Evolutionary conservation across 2,329 filamentous ascomycete genomes (phyloP).

Genomic region (Hymenotorrendiella dingleyae): DNA sequence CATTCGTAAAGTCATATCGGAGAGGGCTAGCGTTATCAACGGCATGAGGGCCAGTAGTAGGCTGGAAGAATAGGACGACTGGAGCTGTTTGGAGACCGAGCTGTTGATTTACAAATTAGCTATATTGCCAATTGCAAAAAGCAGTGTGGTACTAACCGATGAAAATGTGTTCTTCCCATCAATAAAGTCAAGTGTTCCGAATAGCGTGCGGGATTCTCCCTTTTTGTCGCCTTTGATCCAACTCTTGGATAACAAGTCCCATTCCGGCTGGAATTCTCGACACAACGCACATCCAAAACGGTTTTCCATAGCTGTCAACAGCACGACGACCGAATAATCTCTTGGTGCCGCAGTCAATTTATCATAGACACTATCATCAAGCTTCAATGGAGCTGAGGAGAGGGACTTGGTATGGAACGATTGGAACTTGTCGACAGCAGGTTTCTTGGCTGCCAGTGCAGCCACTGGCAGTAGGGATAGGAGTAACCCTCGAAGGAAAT

Average conservation of each 20-base stretch:
- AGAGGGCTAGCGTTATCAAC: constrained; percentile 61
- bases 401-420: constrained; percentile 65
- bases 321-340: constrained; percentile 75
- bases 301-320: constrained; percentile 80
- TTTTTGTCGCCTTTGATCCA: constrained; percentile 82
- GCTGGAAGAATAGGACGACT: constrained; percentile 79
- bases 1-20: constrained; percentile 78
- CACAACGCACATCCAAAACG: constrained; percentile 84
- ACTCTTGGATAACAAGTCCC: constrained; percentile 77
- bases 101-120: constrained; percentile 40
- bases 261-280: constrained; percentile 88
- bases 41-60: constrained; percentile 76
- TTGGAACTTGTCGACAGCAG: constrained; percentile 60
- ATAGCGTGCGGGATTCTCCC: constrained; percentile 66
- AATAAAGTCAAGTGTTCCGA: constrained; percentile 80
- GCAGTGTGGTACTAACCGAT: constrained; percentile 50
- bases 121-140: neutral
- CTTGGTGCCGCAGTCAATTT: constrained; percentile 70
- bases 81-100: constrained; percentile 91
- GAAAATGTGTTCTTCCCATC: constrained; percentile 82
- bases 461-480: constrained; percentile 56
- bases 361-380: constrained; percentile 70
- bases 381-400: constrained; percentile 62
- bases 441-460: constrained; percentile 59
- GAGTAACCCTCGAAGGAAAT: constrained; percentile 57